Evolutionary conservation across 2,329 filamentous ascomycete species (phyloP), one percentile per base, ranked within the genome.

Genomic region (Neofusicoccum sp.): DNA sequence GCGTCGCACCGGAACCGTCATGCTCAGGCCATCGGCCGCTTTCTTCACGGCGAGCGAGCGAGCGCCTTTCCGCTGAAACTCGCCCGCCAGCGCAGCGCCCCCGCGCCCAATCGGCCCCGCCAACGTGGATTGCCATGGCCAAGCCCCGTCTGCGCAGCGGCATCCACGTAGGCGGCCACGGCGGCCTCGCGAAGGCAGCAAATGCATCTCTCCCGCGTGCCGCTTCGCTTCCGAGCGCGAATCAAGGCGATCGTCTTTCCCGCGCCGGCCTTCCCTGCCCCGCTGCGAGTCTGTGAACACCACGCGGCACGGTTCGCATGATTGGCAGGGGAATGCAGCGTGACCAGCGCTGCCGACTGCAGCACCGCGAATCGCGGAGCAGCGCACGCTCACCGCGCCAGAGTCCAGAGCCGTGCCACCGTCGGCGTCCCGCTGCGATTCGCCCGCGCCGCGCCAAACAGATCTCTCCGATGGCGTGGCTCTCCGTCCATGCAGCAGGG

Each of bases 311-410:
- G 16, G 43, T 29, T 41, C 31, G 56, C 56, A 60, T 60, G 56
- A 60, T 60, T 49, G 56, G 56, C 56, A 60, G 41, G 56, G 56
- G 44, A 49, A 49, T 60, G 56, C 44, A 22, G 56, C 56, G 54
- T 58, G 54, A 47, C 41, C 54, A 58, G 14, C 39, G 7, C 37
- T 16, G 1, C 22, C 6, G 12, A 14, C 39, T 58, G 54, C 54
- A 58, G 54, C 41, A n/a, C 54, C 12, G 14, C 54, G 9, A 58
- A 58, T 58, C 54, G 41, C 54, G 54, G 54, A 58, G 54, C 16
- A 29, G n/a, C 31, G 39, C 16, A 41, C 37, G 41, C 6, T n/a
- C 41, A 34, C 54, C 41, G 54, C n/a, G 39, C 29, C n/a, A 14
- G 54, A 44, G 33, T 22, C 41, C 31, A 45, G 29, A 45, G 29